Evolutionary conservation across 2,329 filamentous ascomycete species (phyloP).

Genomic region (Helotiales sp.): DNA sequence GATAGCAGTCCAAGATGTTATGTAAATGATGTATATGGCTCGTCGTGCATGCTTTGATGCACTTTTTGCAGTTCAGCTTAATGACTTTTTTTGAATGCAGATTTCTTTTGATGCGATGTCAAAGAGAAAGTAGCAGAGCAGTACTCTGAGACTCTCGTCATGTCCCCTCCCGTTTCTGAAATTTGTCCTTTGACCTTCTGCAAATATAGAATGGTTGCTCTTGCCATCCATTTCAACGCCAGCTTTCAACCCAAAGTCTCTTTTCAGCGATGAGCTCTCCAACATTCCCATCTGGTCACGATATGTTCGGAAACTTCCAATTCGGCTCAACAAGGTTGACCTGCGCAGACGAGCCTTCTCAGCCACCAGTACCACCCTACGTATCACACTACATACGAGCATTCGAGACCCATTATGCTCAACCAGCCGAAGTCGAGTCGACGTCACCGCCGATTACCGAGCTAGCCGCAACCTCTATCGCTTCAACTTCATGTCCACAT

Average conservation of each 20-base stretch:
- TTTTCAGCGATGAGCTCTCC: neutral
- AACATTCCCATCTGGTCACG: neutral
- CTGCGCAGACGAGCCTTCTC: neutral
- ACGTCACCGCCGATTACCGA: neutral
- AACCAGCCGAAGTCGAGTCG: neutral
- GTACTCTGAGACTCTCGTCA: neutral
- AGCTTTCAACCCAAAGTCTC: neutral
- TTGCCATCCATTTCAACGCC: neutral
- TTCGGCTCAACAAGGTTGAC: neutral
- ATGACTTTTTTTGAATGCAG: neutral
- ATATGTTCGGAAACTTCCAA: neutral
- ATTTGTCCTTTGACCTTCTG: neutral
- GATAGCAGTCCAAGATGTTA: no score
- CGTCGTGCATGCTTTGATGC: neutral
- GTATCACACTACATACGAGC: neutral
- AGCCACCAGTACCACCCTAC: neutral
- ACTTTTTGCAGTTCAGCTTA: neutral
- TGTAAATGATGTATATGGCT: no score
- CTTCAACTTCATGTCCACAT: slow-evolving; percentile 12
- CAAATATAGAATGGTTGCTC: neutral
- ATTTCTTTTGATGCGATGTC: neutral
- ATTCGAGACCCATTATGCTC: neutral
- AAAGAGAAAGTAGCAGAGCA: neutral
- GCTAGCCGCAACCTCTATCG: neutral
- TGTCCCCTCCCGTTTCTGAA: neutral